phyloP scores from a whole-genome alignment of 2,329 filamentous ascomycete genomes.

The Xenosphaeropsis pyriputrescens region DNA sequence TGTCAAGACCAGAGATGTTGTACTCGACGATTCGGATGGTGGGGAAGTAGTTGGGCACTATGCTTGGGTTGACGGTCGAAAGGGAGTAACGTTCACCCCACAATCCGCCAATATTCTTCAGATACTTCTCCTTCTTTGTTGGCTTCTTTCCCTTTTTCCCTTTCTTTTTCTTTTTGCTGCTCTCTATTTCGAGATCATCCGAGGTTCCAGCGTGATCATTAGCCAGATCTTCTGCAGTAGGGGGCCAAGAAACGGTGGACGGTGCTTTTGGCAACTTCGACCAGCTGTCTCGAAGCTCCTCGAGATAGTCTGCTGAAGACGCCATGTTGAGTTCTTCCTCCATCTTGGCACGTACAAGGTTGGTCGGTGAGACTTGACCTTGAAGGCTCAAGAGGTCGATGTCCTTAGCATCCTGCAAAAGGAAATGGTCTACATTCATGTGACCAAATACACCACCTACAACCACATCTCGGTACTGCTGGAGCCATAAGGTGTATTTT shows the following conservation, averaged over 20 bases:
- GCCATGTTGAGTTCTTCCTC: constrained; percentile 42
- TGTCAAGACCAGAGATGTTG: constrained; percentile 48
- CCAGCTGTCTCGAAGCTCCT: constrained; percentile 67
- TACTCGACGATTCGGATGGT: constrained; percentile 86
- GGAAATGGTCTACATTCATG: constrained; percentile 98
- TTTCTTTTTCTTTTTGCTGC: constrained; percentile 25
- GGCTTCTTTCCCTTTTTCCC: constrained; percentile 36
- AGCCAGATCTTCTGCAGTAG: constrained; percentile 3
- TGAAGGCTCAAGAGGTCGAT: constrained; percentile 42
- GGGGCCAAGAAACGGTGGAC: constrained; percentile 3
- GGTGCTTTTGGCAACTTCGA: constrained; percentile 49
- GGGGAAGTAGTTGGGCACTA: constrained; percentile 88
- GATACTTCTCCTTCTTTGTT: constrained; percentile 34
- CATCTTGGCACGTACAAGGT: constrained; percentile 21
- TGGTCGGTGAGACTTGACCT: constrained; percentile 11
- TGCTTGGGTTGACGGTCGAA: constrained; percentile 67
- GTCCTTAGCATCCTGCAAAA: constrained; percentile 74
- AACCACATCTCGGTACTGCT: constrained; percentile 83
- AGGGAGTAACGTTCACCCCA: constrained; percentile 79
- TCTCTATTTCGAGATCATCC: constrained; percentile 9
- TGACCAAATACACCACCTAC: constrained; percentile 72
- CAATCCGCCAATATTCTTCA: constrained; percentile 59
- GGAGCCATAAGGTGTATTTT: constrained; percentile 84
- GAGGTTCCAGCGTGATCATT: constrained; percentile 2
- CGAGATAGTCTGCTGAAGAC: constrained; percentile 67